Base-by-base conservation (phyloP, 805 yeast species). In the Ogataea paradorogensis region DNA sequence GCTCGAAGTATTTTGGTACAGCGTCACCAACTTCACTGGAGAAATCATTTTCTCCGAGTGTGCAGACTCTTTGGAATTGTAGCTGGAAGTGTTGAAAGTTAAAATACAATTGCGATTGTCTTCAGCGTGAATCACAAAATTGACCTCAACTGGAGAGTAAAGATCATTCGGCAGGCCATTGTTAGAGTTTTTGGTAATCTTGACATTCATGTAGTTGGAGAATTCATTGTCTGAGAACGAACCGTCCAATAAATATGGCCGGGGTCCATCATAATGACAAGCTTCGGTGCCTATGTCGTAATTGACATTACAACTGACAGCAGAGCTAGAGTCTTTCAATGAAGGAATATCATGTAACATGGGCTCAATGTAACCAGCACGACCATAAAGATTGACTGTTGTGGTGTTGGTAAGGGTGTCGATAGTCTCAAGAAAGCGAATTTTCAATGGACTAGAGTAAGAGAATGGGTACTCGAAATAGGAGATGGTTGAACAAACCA, bases 141-240 rank as follows among this genome's bases (percentile, higher is more conserved):
- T 81, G 1, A 86, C 89, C 14, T 73, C 71, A 43, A 80, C 66
- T 37, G 89, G 85, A 0, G 82, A 80, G 57, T 79, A 84, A 40
- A 71, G 67, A 30, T 52, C 61, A 3, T 28, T 28, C 14, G 41
- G 6, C 15, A 48, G 41, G 14, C 47, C 57, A 24, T 31, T 36
- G 18, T 77, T 67, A 2, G 78, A 71, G 47, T 81, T 71, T 22
- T 68, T 67, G 35, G 80, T 46, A 6, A 82, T 66, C 13, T 75
- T 71, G 6, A 84, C 56, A 9, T 67, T 55, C 47, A 86, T 53
- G 51, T 74, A 76, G 10, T 75, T 70, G 5, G 61, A 54, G 29
- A 65, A 61, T 7, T 56, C 43, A 22, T 65, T 63, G 6, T 70
- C 63, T 11, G 57, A 41, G 1, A 38, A 9, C 3, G 61, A 45